Evolutionary conservation across 2,329 filamentous ascomycete genomes (phyloP), one percentile per base, ranked within the genome.

Genomic region (Colletotrichum trifolii): DNA sequence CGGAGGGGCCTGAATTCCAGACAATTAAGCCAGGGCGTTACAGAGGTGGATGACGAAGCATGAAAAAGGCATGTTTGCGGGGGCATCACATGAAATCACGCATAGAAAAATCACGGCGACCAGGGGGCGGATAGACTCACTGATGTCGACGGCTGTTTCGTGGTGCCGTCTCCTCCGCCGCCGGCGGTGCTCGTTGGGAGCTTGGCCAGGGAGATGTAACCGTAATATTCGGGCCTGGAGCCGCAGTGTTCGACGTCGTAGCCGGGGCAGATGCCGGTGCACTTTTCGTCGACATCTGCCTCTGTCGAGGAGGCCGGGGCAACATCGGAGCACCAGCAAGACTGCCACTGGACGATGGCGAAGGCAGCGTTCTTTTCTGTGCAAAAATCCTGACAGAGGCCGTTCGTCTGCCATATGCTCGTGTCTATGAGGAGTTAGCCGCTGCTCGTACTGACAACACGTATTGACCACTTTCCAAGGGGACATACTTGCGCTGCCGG

Each of bases 251-350:
- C 67, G 68, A 94, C 90, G 1, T 56, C 39, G 72, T 85, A 95
- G n/a, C 91, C 92, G 8, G 91, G 90, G 70, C 92, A 95, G 13
- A 76, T 54, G 0, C 74, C 75, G 68, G 83, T 76, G 77, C 92
- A 95, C 2, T 77, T 75, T 25, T 78, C 72, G 54, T 82, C 78
- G 40, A 68, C 25, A 15, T 52, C 40, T 34, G 61, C 56, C 59
- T 81, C 74, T 38, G 73, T 74, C 17, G 72, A 73, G 38, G 78
- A 68, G 54, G 80, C 79, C 8, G 92, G 92, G 2, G 83, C 82
- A 71, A 89, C 89, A 73, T 93, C 85, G 42, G 90, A 89, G 74
- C 92, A 95, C 91, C 91, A 95, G 74, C 92, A 95, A 55, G 82
- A 76, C 38, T 86, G 80, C 13, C 77, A 82, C 70, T 92, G 85